Base-by-base conservation (phyloP, 1,139 yeast genomes). In the Geotrichum phurueaensis region DNA sequence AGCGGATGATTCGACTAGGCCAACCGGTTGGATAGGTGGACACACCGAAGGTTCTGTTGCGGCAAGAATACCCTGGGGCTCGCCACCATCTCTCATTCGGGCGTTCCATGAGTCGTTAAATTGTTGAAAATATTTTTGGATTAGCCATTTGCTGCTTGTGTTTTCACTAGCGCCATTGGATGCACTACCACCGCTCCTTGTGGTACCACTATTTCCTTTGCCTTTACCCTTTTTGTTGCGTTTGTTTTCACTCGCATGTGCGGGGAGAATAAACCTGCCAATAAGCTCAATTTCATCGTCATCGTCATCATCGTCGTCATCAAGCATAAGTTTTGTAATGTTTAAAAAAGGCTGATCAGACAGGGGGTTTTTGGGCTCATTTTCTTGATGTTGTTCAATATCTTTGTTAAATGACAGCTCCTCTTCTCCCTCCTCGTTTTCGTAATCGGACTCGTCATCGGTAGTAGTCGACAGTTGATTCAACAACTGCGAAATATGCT, bases 31-130 rank as follows among this genome's bases (percentile, higher is more conserved):
- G n/a, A 83, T 72, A 43, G 82, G 74, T 0, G 86, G 84, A 53
- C 77, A 76, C 43, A 76, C 77, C 53, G 76, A 77, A 31, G 79
- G 79, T 58, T 81, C 79, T 1, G 76, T 78, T 23, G 85, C 82
- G 3, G 77, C 77, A 10, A 75, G 77, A 20, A 84, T 82, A 0
- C 86, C 87, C 22, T 75, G 79, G 0, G 89, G 89, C 65, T 84
- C 81, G 25, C 73, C 81, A 25, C 68, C 66, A 12, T 59, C 48
- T 13, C 56, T 31, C 45, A 55, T 58, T 15, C 47, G 47, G 1
- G 61, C 61, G 27, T 56, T 57, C 64, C 62, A 62, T n/a, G 62
- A 59, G 48, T 59, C 58, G 56, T 62, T 62, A 20, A 62, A 55
- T 22, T 60, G 62, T 20, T 57, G 56, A 47, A 62, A 54, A 36